Base-by-base conservation (phyloP, 208 protist genomes). In the Acanthamoeba healyi region DNA sequence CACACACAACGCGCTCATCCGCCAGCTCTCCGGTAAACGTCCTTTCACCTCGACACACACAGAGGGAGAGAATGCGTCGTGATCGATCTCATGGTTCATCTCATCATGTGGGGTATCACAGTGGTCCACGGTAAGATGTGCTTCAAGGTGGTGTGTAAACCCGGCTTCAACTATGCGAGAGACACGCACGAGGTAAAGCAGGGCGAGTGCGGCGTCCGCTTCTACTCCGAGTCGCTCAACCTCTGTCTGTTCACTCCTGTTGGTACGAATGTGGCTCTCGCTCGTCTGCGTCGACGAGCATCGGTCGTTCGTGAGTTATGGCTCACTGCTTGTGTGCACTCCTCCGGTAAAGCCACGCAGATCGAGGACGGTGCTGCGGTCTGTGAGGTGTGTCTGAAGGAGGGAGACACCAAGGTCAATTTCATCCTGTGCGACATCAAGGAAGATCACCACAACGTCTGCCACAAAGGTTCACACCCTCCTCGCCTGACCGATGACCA, bases 131-230 rank as follows among this genome's bases (percentile, higher is more conserved):
- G 96, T 32, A 40, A 34, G 22, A 51, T 96, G 42, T 58, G 58
- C 22, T 96, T 97, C 46, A 70, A 56, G n/a, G 94, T 97, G 89
- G 81, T 36, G 32, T 97, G 94, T 32, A 92, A 67, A 22, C 96
- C 95, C 44, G 79, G 67, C 7, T 97, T 97, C 72, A 96, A 97
- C 56, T 97, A 96, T 77, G 95, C 58, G 17, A 14, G 94, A 22
- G 94, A 95, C 15, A 29, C 58, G 26, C 96, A 97, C 65, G 26
- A 22, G 26, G 26, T 67, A 1, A 70, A 95, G 82, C 17, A 58
- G 9, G 44, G 6, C 0, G 6, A 14, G 1, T 34, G 88, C 94
- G 70, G 91, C 19, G 81, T 63, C 19, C 36, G 32, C 0, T 70
- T 93, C 10, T 24, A 26, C 3, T 56, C 65, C 14, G 44, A 87